Base-by-base conservation (phyloP, 306 rosid species). In the Pueraria montana region DNA sequence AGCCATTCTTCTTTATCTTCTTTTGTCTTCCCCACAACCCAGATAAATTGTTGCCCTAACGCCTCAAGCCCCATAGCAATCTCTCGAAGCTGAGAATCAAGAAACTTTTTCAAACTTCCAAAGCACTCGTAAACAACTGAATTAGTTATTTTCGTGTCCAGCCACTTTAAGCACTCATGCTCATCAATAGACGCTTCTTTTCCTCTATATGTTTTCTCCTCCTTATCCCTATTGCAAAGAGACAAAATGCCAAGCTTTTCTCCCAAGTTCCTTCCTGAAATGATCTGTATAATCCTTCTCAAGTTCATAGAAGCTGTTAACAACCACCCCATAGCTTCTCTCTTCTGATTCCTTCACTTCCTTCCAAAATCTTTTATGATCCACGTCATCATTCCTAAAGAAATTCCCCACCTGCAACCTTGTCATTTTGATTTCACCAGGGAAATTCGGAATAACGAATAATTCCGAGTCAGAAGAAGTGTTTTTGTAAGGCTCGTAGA, bases 61-160 rank as follows among this genome's bases (percentile, higher is more conserved):
- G 87, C 89, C 67, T 91, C 92, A 11, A 88, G 92, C 8, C 83
- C 92, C 11, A 10, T 16, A 2, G 92, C 89, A 45, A 91, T 87
- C 21, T 91, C 92, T 52, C 17, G 45, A 1, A 91, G 87, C 48
- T 89, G 92, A 21, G 85, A 84, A 59, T 85, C 79, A 0, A 14
- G 17, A 5, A 89, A 79, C 5, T 36, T 52, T 9, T 77, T 3
- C 20, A 80, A 3, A 42, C 89, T 91, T 67, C 92, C 93, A 36
- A 91, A 91, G 30, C n/a, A n/a, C n/a, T n/a, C n/a, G n/a, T n/a
- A n/a, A n/a, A n/a, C n/a, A n/a, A n/a, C n/a, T n/a, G n/a, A n/a
- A n/a, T n/a, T n/a, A n/a, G n/a, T n/a, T n/a, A n/a, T n/a, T n/a
- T n/a, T n/a, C n/a, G n/a, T n/a, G n/a, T n/a, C n/a, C n/a, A n/a